Conservation (phyloP, 2,329 filamentous ascomycete species). For the Claviceps humidiphila region DNA sequence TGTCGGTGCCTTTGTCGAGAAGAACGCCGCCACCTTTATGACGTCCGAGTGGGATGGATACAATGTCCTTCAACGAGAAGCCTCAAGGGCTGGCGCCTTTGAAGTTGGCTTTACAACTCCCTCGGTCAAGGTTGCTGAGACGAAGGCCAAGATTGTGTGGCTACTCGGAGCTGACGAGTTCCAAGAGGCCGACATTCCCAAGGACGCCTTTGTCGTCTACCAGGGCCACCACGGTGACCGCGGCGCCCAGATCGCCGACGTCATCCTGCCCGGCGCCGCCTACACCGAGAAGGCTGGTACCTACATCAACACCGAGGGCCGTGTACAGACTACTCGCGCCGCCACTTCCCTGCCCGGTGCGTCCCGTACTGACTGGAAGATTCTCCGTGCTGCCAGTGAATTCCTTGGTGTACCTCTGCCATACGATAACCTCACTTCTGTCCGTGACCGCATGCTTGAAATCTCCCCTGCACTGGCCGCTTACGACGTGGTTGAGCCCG, state of each 20-base stretch:
- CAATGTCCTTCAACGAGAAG: constrained; percentile 88
- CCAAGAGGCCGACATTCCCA: constrained; percentile 71
- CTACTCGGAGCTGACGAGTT: constrained; percentile 92
- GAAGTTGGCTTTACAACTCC: constrained; percentile 91
- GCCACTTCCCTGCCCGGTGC: constrained; percentile 83
- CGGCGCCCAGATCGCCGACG: constrained; percentile 83
- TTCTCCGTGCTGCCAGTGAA: constrained; percentile 83
- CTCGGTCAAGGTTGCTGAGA: constrained; percentile 66
- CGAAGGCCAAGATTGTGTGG: constrained; percentile 90
- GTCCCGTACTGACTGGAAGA: constrained; percentile 96
- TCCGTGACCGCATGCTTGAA: constrained; percentile 89
- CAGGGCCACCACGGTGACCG: constrained; percentile 96
- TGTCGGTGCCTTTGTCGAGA: constrained; percentile 81
- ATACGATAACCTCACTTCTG: constrained; percentile 81
- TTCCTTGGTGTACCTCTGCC: constrained; percentile 78
- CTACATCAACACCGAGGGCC: constrained; percentile 95
- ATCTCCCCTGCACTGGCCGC: constrained; percentile 80
- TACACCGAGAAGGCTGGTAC: constrained; percentile 96
- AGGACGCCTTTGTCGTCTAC: constrained; percentile 93
- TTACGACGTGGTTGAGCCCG: constrained; percentile 84
- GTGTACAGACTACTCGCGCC: constrained; percentile 83
- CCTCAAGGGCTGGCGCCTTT: constrained; percentile 84
- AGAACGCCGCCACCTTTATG: constrained; percentile 77
- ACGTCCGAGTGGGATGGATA: constrained; percentile 93
- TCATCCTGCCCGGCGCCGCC: constrained; percentile 84